phyloP scores from a whole-genome alignment of 306 rosid species.

The Glycine tomentella region DNA sequence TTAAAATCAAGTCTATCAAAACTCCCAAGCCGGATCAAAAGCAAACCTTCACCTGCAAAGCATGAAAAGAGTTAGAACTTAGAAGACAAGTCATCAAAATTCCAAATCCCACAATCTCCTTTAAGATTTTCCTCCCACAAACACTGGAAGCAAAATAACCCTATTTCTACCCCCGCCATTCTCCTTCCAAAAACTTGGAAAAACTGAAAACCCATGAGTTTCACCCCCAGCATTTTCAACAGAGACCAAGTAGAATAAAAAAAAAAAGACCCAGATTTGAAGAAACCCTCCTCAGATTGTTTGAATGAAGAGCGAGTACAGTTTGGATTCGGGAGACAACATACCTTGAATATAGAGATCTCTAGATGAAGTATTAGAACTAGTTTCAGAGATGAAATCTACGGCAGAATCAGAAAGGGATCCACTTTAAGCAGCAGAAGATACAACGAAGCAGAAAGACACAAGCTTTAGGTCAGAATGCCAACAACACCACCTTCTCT shows the following conservation, averaged over 20 bases:
- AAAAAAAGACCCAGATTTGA: conserved; percentile 35
- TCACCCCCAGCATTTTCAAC: conserved; percentile 30
- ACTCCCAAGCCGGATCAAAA: conserved; percentile 50
- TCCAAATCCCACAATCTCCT: conserved; percentile 31
- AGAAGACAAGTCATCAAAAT: conserved; percentile 33
- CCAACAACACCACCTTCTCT: conserved; percentile 36
- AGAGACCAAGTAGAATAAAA: conserved; percentile 31
- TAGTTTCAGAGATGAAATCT: conserved; percentile 39
- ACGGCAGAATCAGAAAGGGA: conserved; percentile 37
- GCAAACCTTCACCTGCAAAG: conserved; percentile 49
- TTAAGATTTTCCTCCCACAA: conserved; percentile 35
- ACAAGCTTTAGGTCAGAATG: conserved; percentile 59
- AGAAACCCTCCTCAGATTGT: conserved; percentile 21
- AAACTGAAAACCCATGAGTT: conserved; percentile 10
- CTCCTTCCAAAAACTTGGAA: not conserved
- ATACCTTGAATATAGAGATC: conserved; percentile 57
- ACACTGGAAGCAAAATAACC: conserved; percentile 6
- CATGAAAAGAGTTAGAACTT: conserved; percentile 38
- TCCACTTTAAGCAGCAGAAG: conserved; percentile 14
- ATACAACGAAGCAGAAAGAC: conserved; percentile 44
- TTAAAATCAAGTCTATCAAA: conserved; percentile 44
- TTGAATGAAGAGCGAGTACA: not conserved
- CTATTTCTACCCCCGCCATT: conserved; percentile 10
- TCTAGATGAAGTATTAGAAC: conserved; percentile 45
- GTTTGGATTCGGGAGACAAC: conserved; percentile 16